Percentiles rank a stretch among this genome's conserved stretches.
These are phyloP conservation scores for Epichloe hybrida DNA, from an alignment of 2,329 filamentous ascomycete species.

Conservation along the genomic window DNA sequence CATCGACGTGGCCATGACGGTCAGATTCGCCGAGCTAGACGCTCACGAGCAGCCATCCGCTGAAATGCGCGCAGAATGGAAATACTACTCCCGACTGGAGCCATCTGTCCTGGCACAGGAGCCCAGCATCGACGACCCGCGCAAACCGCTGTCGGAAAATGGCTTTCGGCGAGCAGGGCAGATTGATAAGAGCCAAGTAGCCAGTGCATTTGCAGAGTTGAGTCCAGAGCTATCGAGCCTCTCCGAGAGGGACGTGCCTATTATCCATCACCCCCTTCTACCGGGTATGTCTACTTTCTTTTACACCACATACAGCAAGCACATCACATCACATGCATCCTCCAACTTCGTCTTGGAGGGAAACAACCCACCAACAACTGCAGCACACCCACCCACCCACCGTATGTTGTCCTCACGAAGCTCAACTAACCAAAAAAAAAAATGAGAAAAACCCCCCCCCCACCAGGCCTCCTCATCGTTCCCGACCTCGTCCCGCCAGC, in stretches of 20 bases:
- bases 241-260: conserved; percentile 25
- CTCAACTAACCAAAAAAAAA: background rate
- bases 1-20: conserved; percentile 11
- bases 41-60: conserved; percentile 68
- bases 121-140: conserved; percentile 43
- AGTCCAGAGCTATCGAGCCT: conserved; percentile 19
- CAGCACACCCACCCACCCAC: background rate
- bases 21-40: conserved; percentile 40
- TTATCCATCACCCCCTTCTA: conserved; percentile 53
- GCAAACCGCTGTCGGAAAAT: conserved; percentile 20
- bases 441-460: background rate
- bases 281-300: conserved; percentile 42
- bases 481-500: conserved; percentile 58
- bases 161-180: conserved; percentile 9
- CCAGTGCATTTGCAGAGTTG: conserved; percentile 21
- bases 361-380: background rate
- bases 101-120: conserved; percentile 36
- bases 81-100: conserved; percentile 53
- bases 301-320: too few species aligned
- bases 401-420: too few species aligned
- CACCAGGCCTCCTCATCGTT: conserved; percentile 61
- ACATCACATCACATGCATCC: background rate
- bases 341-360: background rate
- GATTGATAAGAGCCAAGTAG: background rate
- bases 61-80: conserved; percentile 58